phyloP scores from a whole-genome alignment of 2,329 filamentous ascomycete species.

The Acrocalymma vagum region DNA sequence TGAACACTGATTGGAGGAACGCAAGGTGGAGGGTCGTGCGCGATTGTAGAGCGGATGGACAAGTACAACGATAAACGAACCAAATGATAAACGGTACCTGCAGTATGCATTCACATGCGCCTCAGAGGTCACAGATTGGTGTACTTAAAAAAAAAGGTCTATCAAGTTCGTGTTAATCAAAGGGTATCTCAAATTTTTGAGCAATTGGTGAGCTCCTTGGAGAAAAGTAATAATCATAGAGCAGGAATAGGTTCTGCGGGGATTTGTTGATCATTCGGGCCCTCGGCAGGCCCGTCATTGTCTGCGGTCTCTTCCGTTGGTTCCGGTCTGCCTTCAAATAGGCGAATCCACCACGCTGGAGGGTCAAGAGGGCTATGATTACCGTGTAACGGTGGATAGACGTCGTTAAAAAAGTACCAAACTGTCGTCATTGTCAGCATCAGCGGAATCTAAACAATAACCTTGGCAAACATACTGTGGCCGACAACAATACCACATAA shows the following conservation, averaged over 20 bases:
- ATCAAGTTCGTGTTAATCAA: too few relatives aligned
- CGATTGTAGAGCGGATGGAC: not conserved
- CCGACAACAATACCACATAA: conserved; percentile 94
- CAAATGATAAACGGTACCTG: too few relatives aligned
- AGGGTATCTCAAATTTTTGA: conserved; percentile 38
- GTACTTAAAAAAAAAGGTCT: not conserved
- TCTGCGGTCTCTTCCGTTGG: conserved; percentile 26
- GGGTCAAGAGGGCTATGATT: conserved; percentile 88
- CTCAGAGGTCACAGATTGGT: too few relatives aligned
- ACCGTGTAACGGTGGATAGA: conserved; percentile 90
- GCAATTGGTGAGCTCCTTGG: conserved; percentile 29
- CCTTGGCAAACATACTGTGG: conserved; percentile 63
- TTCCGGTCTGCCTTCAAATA: conserved; percentile 69
- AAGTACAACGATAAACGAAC: conserved; percentile 7
- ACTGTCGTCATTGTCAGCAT: conserved; percentile 57
- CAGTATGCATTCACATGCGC: too few relatives aligned
- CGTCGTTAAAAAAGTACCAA: conserved; percentile 98
- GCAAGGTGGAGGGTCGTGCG: too few relatives aligned
- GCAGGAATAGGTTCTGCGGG: conserved; percentile 18
- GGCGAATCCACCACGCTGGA: conserved; percentile 84
- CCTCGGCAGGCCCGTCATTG: conserved; percentile 15
- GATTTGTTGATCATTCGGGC: conserved; percentile 9
- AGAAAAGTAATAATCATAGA: conserved; percentile 22
- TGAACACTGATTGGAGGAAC: conserved; percentile 5
- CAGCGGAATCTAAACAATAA: not conserved